Evolutionary conservation across 1,284 basidiomycete genomes (phyloP).

Genomic region (Apiotrichum mycotoxinovorans): DNA sequence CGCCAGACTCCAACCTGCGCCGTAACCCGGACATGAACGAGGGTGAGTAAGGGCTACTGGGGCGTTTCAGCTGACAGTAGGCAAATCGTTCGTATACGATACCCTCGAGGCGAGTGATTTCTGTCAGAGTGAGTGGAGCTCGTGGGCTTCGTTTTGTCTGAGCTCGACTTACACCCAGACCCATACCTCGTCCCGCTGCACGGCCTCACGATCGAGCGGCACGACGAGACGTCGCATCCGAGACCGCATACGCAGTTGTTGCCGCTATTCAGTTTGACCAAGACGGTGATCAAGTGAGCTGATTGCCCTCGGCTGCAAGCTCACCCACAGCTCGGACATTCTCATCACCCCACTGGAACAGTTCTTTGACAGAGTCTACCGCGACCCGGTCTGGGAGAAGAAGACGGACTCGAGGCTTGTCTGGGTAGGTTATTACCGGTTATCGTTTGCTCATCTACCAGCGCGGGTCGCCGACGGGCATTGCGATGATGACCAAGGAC

Average conservation of each 20-base stretch:
- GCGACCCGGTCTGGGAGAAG: constrained; percentile 51
- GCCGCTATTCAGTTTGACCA: constrained; percentile 48
- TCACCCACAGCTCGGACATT: constrained; percentile 47
- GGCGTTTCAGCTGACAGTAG: constrained; percentile 18
- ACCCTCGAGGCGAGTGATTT: constrained; percentile 41
- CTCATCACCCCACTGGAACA: constrained; percentile 54
- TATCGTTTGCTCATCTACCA: constrained; percentile 6
- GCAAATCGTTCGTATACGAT: constrained; percentile 45
- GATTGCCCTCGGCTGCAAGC: constrained; percentile 15
- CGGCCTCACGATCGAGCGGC: constrained; percentile 47
- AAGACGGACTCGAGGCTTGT: constrained; percentile 49
- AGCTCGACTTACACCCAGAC: constrained; percentile 12
- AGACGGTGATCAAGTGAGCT: constrained; percentile 44
- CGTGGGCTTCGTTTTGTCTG: too few relatives aligned
- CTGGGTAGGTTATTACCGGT: constrained; percentile 39
- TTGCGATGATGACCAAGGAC: constrained; percentile 49
- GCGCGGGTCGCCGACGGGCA: constrained; percentile 51
- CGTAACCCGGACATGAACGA: constrained; percentile 19
- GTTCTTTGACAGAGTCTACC: constrained; percentile 42
- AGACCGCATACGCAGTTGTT: constrained; percentile 44
- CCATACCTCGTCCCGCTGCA: constrained; percentile 47
- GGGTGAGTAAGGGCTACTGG: constrained; percentile 1
- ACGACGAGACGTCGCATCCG: constrained; percentile 41
- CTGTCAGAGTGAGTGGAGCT: constrained; percentile 30
- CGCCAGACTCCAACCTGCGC: constrained; percentile 40